These are phyloP conservation scores for Heterobasidion occidentale DNA, from an alignment of 1,284 basidiomycete species.

Conservation along the genomic window DNA sequence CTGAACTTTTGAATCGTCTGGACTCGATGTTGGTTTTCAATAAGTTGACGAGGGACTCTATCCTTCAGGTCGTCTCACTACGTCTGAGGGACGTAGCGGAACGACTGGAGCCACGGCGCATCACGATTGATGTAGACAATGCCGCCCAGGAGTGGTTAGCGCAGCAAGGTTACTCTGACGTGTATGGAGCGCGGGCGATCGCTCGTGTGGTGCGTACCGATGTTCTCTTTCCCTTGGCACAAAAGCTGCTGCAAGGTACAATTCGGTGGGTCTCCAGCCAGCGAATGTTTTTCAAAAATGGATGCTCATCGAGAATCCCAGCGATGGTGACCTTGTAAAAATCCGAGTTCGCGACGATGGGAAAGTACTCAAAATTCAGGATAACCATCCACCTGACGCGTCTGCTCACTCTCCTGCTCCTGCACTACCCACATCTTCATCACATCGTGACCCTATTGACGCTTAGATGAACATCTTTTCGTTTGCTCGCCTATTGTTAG, in stretches of 20 bases:
- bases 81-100: constrained; percentile 70
- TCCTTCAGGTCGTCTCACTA: constrained; percentile 72
- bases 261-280: constrained; percentile 45
- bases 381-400: constrained; percentile 48
- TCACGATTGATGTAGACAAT: constrained; percentile 66
- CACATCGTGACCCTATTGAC: too few relatives aligned
- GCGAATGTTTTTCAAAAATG: neutral
- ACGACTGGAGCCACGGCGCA: constrained; percentile 57
- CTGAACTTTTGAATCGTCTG: constrained; percentile 85
- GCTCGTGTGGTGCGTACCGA: constrained; percentile 73
- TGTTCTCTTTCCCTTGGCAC: constrained; percentile 73
- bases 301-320: constrained; percentile 12
- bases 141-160: constrained; percentile 70
- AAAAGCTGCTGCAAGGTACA: constrained; percentile 66
- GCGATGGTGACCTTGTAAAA: constrained; percentile 57
- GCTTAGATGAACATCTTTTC: too few relatives aligned
- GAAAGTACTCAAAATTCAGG: constrained; percentile 39
- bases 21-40: constrained; percentile 89
- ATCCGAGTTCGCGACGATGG: constrained; percentile 42
- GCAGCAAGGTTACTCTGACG: constrained; percentile 73
- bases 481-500: too few relatives aligned
- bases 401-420: constrained; percentile 2
- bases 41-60: constrained; percentile 69
- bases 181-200: constrained; percentile 84
- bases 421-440: neutral